Evolutionary conservation across 1,284 basidiomycete species (phyloP), one percentile per base, ranked within the genome.

Genomic region (Bjerkandera adusta): DNA sequence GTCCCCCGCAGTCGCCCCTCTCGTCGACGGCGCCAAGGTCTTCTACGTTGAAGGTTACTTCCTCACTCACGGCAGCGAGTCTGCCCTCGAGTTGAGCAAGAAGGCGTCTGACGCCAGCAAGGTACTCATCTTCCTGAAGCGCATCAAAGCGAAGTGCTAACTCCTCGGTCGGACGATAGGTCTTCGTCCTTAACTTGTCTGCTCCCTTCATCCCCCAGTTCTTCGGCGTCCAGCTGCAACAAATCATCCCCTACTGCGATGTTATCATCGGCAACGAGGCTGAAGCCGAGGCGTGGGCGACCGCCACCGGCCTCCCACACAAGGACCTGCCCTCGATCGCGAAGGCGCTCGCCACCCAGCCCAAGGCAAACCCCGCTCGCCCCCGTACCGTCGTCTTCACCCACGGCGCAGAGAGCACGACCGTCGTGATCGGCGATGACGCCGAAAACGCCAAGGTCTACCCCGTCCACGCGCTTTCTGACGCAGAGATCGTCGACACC

Each of bases 11-110:
- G 84, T 97, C 52, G 83, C 91, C 39, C 76, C 84, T 38, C 74
- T 92, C 52, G 76, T 98, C 60, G 77, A 89, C 24, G 77, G 72
- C 43, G 95, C 95, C 48, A 86, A 90, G 64, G 81, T 84, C 66
- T 97, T 84, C 74, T 99, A 99, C 76, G 83, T 98, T 51, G 97
- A 94, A 60, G 96, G 97, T 15, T 99, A 89, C 77, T 98, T 99
- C 83, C 79, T 99, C 54, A 97, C 96, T 18, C 96, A 99, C 67
- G 95, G 95, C 45, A 65, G 82, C 49, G 84, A 86, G 58, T 81
- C 80, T 24, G 84, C 84, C 34, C 68, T 94, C 40, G 76, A 86
- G 57, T 66, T 99, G 47, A 86, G 89, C 64, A 83, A 91, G 68
- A 83, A 87, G 59, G 88, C 92, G n/a, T 83, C 89, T 13, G 72